Base-by-base conservation (phyloP, 1,284 basidiomycete genomes). In the Rhodotorula sp. region DNA sequence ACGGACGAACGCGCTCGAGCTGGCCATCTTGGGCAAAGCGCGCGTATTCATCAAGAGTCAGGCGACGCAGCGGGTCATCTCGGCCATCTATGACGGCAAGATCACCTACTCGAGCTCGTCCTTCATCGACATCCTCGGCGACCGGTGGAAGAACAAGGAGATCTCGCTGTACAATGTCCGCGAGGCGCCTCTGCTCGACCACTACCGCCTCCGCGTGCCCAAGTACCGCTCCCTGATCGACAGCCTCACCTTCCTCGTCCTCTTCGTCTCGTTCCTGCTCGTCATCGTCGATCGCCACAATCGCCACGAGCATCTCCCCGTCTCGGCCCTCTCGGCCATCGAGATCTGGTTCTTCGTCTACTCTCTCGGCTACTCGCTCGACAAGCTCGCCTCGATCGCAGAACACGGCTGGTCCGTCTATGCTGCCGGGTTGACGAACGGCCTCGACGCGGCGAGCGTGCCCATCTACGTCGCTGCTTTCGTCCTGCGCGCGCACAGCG, bases 131-230 rank as follows among this genome's bases (percentile, higher is more conserved):
- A 72, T 80, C 46, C 64, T 80, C 34, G 78, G 79, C n/a, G 82
- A 83, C 66, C 79, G 79, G 60, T 83, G 82, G 77, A 83, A 83
- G 74, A 77, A 77, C 54, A 78, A 81, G 58, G 79, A 81, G 14
- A 80, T 83, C 57, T 78, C 78, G 68, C 77, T 83, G 41, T 83
- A 83, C 76, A 79, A 82, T 63, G 79, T 81, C 16, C 67, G 73
- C 60, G 78, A 80, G 60, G 81, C 82, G 0, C 82, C 82, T 7
- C 53, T 83, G n/a, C 77, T 83, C 34, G 81, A 83, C 68, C 82
- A 83, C 66, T 79, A 82, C 50, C 78, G 82, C 3, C 77, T 83
- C 8, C 75, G 78, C 44, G 82, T 82, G 7, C 82, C 76, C 65
- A 61, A 57, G 66, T 77, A 75, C 67, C 73, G 75, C 5, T 53